Evolutionary conservation across 257 asterid genomes (phyloP).

Genomic region (Leptodermis oblonga): DNA sequence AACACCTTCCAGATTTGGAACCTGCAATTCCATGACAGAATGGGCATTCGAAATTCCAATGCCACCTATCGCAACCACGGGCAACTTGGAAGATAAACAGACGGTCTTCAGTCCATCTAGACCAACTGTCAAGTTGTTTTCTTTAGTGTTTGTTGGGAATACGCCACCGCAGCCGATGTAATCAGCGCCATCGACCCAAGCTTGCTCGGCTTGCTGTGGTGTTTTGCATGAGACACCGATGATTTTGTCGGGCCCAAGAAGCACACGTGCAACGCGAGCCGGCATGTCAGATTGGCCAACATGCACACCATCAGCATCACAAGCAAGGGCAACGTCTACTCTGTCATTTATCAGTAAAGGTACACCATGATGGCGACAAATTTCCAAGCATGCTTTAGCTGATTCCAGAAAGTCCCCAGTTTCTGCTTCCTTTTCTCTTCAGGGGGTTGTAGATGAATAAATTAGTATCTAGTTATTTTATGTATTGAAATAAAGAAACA

Average conservation of each 20-base stretch:
- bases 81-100: conserved; percentile 64
- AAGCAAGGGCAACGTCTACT: conserved; percentile 81
- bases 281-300: conserved; percentile 96
- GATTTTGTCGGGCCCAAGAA: conserved; percentile 85
- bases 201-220: conserved; percentile 68
- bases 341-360: conserved; percentile 84
- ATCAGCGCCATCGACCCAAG: conserved; percentile 86
- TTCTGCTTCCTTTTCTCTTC: conserved; percentile 81
- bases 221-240: conserved; percentile 93
- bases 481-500: neutral
- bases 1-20: conserved; percentile 63
- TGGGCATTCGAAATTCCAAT: conserved; percentile 59
- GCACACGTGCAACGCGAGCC: conserved; percentile 53
- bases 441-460: conserved; percentile 7
- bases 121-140: conserved; percentile 58
- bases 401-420: conserved; percentile 76
- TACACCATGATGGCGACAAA: conserved; percentile 56
- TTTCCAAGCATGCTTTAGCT: conserved; percentile 59
- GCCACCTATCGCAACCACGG: conserved; percentile 95
- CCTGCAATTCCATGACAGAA: conserved; percentile 54
- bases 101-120: conserved; percentile 70
- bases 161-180: conserved; percentile 95
- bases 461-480: neutral
- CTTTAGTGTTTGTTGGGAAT: conserved; percentile 83
- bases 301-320: conserved; percentile 92